These are phyloP conservation scores for Nicotiana tomentosiformis DNA, from an alignment of 257 asterid species.

Conservation along the genomic window DNA sequence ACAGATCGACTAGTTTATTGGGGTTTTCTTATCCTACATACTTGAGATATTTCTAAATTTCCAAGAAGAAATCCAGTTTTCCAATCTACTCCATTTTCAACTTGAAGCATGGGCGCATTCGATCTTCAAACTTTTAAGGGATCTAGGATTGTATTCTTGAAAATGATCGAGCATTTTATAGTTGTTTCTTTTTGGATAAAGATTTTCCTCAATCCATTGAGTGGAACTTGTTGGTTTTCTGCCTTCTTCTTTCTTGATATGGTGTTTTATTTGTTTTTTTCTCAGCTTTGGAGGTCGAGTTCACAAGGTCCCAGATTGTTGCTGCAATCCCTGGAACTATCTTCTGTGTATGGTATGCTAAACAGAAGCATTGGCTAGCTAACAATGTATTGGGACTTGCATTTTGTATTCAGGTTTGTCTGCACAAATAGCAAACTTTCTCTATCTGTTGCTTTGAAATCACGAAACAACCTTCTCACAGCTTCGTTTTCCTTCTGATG, in stretches of 20 bases:
- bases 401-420: slow-evolving; percentile 83
- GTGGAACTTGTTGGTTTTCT: neutral
- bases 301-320: slow-evolving; percentile 75
- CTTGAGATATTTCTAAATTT: neutral
- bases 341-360: slow-evolving; percentile 95
- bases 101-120: neutral
- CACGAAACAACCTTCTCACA: neutral
- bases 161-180: neutral
- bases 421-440: neutral
- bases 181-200: neutral
- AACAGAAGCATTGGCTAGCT: slow-evolving; percentile 96
- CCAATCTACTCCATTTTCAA: neutral
- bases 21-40: neutral
- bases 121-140: neutral
- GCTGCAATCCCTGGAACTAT: slow-evolving; percentile 92
- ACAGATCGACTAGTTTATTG: neutral
- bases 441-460: neutral
- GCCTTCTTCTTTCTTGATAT: neutral
- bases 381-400: slow-evolving; percentile 93
- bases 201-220: neutral
- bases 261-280: slow-evolving; percentile 15
- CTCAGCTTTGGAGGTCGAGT: slow-evolving; percentile 87
- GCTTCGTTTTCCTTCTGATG: neutral
- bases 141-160: neutral
- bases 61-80: neutral